Base-by-base conservation (phyloP, 2,329 filamentous ascomycete genomes). In the Alternaria hordeiaustralica region DNA sequence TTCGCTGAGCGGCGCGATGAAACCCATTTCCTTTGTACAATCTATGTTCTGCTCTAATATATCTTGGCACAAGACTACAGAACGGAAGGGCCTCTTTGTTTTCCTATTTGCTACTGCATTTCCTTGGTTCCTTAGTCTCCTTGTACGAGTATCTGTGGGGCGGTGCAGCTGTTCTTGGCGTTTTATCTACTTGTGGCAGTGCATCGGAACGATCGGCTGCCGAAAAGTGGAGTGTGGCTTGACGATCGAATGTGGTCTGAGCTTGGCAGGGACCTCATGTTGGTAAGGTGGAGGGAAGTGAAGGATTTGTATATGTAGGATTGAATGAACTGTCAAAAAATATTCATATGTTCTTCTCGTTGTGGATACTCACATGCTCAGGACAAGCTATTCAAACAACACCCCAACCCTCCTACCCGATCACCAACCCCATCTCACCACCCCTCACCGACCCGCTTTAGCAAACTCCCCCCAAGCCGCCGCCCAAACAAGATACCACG, bases 401-500 rank as follows among this genome's bases (percentile, higher is more conserved):
- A 41, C 11, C 6, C 12, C 12, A 11, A 26, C 8, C 21, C 8
- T n/a, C 41, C 18, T 5, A 4, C 28, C 15, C 0, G 21, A 21
- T 21, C 26, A 15, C 15, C 23, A 28, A 20, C 9, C 33, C 10
- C 23, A 55, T 43, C 61, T 11, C n/a, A 20, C 21, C 7, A 13
- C 20, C 2, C 25, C 33, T 23, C 20, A 46, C 28, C n/a, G 53
- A 18, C 55, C 55, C 23, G 13, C 41, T 51, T 55, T 70, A n/a
- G 20, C 61, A 44, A 70, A 60, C 60, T 69, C 69, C 6, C 67
- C 68, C 69, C 78, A 58, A 51, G 64, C 75, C 53, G 72, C 76
- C 45, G 69, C 70, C 70, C 70, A 78, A 13, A 75, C 73, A 23
- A 79, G 56, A 73, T 75, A 78, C 77, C 76, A 80, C 28, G 70